Conservation (phyloP, 2,329 filamentous ascomycete species). For the Zymoseptoria tritici region DNA sequence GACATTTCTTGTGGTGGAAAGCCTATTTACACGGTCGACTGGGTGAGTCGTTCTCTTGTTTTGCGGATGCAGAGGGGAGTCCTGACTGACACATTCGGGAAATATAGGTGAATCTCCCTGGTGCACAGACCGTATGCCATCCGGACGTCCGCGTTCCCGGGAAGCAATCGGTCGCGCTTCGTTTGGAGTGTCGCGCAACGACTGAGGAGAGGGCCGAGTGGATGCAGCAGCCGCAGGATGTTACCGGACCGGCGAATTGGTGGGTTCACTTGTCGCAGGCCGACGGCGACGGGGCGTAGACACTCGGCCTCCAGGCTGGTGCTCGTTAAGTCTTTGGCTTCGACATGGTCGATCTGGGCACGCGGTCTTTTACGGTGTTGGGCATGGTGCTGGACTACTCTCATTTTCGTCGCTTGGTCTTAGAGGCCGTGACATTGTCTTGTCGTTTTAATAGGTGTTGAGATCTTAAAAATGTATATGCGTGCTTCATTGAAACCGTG, state of each 20-base stretch:
- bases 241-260: not conserved
- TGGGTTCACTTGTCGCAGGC: not conserved
- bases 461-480: too few species aligned
- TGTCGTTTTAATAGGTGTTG: too few species aligned
- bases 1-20: not conserved
- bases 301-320: too few species aligned
- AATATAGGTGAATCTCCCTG: not conserved
- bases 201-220: not conserved
- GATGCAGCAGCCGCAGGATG: not conserved
- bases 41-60: not conserved
- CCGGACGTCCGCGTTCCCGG: not conserved
- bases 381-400: too few species aligned
- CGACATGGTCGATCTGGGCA: too few species aligned
- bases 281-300: too few species aligned
- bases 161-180: not conserved
- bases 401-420: too few species aligned
- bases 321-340: too few species aligned
- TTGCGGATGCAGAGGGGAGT: not conserved
- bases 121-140: not conserved
- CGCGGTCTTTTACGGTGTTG: too few species aligned
- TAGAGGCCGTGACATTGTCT: too few species aligned
- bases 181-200: not conserved
- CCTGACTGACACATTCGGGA: not conserved
- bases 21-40: not conserved
- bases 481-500: too few species aligned